These are phyloP conservation scores for Fusarium sp. DNA, from an alignment of 2,329 filamentous ascomycete genomes.

Conservation along the genomic window DNA sequence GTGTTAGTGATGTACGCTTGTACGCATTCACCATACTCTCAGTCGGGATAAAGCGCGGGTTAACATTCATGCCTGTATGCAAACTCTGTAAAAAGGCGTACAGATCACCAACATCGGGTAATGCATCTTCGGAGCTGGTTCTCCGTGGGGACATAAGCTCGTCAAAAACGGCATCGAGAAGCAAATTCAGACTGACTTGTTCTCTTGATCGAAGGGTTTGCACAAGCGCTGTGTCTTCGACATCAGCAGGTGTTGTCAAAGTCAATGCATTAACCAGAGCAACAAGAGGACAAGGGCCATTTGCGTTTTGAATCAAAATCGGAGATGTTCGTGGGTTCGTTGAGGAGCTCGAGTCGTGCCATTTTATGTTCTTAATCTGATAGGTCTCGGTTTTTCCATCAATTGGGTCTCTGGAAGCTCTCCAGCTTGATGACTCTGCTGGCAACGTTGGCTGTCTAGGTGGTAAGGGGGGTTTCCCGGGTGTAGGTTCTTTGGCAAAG, in stretches of 20 bases:
- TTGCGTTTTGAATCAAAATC: conserved; percentile 91
- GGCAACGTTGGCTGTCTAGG: conserved; percentile 50
- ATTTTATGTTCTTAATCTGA: conserved; percentile 90
- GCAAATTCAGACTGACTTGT: conserved; percentile 85
- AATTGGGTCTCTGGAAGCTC: conserved; percentile 58
- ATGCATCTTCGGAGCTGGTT: conserved; percentile 69
- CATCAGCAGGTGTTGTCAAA: conserved; percentile 78
- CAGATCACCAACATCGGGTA: conserved; percentile 90
- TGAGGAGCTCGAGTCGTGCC: conserved; percentile 75
- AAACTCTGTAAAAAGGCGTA: conserved; percentile 89
- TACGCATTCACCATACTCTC: conserved; percentile 61
- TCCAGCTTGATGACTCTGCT: conserved; percentile 51
- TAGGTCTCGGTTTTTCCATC: conserved; percentile 80
- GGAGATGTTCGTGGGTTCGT: conserved; percentile 82
- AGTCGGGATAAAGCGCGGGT: conserved; percentile 83
- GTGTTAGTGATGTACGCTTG: conserved; percentile 65
- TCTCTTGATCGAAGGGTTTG: conserved; percentile 84
- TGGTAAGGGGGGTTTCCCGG: conserved; percentile 55
- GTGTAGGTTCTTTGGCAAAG: conserved; percentile 19
- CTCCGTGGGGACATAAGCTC: conserved; percentile 86
- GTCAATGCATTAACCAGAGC: conserved; percentile 94
- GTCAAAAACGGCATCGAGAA: conserved; percentile 92
- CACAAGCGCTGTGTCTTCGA: conserved; percentile 76
- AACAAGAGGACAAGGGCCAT: conserved; percentile 93
- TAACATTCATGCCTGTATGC: conserved; percentile 98